A percentile compares a stretch with the other conserved stretches of the same genome.
Conservation (phyloP, 1,284 basidiomycete species). For the Meira nashicola region DNA sequence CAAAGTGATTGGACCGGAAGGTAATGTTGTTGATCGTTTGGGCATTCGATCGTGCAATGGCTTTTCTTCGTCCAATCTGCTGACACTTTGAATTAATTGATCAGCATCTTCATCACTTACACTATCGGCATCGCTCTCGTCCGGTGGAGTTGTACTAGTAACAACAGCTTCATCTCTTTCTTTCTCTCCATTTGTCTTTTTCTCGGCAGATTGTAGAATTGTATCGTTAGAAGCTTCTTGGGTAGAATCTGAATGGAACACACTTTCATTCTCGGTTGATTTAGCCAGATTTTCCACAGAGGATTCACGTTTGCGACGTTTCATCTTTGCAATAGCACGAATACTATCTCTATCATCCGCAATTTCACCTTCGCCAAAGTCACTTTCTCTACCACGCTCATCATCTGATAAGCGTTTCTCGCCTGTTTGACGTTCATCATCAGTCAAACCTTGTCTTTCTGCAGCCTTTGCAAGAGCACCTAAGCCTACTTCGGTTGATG, state of each 20-base stretch:
- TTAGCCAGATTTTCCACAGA: background rate
- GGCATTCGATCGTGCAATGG: background rate
- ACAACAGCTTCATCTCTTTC: background rate
- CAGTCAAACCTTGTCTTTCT: slow-evolving; percentile 12
- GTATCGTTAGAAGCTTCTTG: background rate
- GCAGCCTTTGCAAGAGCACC: slow-evolving; percentile 40
- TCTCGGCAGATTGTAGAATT: background rate
- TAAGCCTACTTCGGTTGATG: slow-evolving; percentile 44
- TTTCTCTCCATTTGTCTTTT: background rate
- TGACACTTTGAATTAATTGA: no score
- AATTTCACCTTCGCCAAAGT: background rate
- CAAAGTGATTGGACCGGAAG: slow-evolving; percentile 21
- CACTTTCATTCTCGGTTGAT: background rate
- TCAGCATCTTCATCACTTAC: no score
- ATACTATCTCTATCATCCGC: background rate
- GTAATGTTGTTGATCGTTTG: background rate
- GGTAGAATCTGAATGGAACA: background rate
- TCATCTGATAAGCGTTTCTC: slow-evolving; percentile 12
- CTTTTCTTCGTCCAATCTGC: no score
- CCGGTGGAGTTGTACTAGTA: background rate
- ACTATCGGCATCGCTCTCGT: background rate
- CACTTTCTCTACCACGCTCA: slow-evolving; percentile 4
- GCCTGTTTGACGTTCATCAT: slow-evolving; percentile 14
- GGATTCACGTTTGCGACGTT: background rate
- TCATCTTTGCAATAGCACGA: slow-evolving; percentile 7